Base-by-base conservation (phyloP, 352 stramenopile species). In the Globisporangium takayamanum region DNA sequence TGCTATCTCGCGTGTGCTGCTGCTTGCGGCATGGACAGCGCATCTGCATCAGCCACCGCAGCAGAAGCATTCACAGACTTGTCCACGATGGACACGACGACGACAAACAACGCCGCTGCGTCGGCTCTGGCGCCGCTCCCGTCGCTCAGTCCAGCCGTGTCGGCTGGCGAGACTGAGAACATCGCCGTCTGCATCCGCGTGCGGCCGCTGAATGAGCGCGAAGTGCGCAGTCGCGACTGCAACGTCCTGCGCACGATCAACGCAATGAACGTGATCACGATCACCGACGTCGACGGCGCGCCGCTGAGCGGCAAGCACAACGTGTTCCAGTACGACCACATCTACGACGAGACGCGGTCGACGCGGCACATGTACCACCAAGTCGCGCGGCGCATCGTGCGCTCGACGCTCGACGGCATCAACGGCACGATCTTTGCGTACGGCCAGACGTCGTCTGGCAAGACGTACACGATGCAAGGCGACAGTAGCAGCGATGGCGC, bases 401-500 rank as follows among this genome's bases (percentile, higher is more conserved):
- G 55, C 42, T 93, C 80, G n/a, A 73, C 80, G 37, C 63, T 93
- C 25, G 57, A 73, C 44, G 81, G 81, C 36, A 91, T 93, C 67
- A 93, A 94, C 66, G 84, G 84, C 22, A 91, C 80, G 37, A 88
- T 98, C 59, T 98, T 99, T 77, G 93, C 95, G 12, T 98, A 98
- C 72, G 96, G 96, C 14, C 95, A 98, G 79, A 99, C 96, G 39
- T 96, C 80, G 16, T 93, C 80, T 2, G 96, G 96, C 37, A 99
- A 99, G 73, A 98, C 97, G 26, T 97, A 85, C 69, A 99, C 96
- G 2, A 99, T 99, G 96, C 89, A 98, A 63, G 95, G 95, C 46
- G 57, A 64, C 45, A 60, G 15, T 2, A 51, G 46, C n/a, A 15
- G 18, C 46, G 15, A 10, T 41, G 42, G 16, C 20, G 33, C 37